Base-by-base conservation (phyloP, 805 yeast genomes). In the Komagataella kurtzmanii region DNA sequence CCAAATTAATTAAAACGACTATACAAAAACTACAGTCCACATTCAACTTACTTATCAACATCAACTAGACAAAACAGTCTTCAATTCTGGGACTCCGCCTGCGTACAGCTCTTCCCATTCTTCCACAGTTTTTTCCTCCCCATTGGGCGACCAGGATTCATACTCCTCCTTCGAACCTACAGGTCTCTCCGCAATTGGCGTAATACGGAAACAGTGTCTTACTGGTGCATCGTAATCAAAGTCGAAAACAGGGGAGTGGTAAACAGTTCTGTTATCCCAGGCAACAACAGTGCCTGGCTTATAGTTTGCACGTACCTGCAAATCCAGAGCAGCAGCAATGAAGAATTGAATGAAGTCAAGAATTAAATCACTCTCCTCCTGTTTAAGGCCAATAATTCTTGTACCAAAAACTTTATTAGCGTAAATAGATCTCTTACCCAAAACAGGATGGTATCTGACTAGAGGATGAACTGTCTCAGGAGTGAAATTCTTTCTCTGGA, bases 211-310 rank as follows among this genome's bases (percentile, higher is more conserved):
- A 7, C 85, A 86, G 57, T 85, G 91, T 65, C 93, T 77, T 21
- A 79, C 72, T 10, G 40, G 40, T 45, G 74, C 77, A 17, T 84
- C 81, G 48, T 76, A 72, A 57, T 77, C 83, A 83, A 87, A 85
- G 59, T 85, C 91, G 52, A 79, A 75, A 17, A 81, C 72, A 14
- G 89, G 88, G 12, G 85, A 71, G 64, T 85, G 93, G 23, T 76
- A 66, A 7, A 80, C 76, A 60, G 83, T 71, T 63, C 93, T 79
- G 71, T 85, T 85, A 61, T 85, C 93, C 91, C 91, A 85, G 24
- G 83, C 65, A 17, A 81, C 87, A 50, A 85, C 83, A 1, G 88
- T 76, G 49, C 76, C 75, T 51, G 82, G 81, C 61, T 79, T 83
- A 85, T 88, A 85, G 51, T 65, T 73, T 48, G 87, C 86, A 61